Base-by-base conservation (phyloP, 1,139 yeast genomes). In the Blastobotrys persicus region DNA sequence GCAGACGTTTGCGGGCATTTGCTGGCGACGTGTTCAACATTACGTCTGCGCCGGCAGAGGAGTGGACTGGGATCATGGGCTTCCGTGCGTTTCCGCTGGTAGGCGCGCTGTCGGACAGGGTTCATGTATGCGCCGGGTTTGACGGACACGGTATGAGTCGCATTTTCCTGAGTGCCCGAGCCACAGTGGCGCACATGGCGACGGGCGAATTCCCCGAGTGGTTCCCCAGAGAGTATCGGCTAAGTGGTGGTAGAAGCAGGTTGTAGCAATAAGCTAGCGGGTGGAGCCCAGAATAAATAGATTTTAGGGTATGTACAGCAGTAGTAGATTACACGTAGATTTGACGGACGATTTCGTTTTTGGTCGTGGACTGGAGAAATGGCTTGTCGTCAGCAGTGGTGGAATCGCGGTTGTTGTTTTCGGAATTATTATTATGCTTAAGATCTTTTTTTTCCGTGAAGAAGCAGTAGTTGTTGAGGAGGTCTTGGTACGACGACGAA, bases 401-500 rank as follows among this genome's bases (percentile, higher is more conserved):
- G 38, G 3, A 12, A 28, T n/a, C 28, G 41, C 19, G 11, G 19
- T 19, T 19, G 18, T 6, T 31, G 26, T n/a, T n/a, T n/a, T n/a
- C n/a, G n/a, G n/a, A n/a, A n/a, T n/a, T n/a, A n/a, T n/a, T n/a
- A n/a, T 32, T 33, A 16, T 41, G 43, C 34, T 17, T 40, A 13
- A 40, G 34, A 31, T 40, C 42, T 19, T 40, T 26, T 23, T 28
- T 43, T 17, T 56, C 60, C 46, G 71, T 63, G 61, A 73, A 85
- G 61, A 87, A 87, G 63, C 95, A 87, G 66, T 83, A 87, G 50
- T 81, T 80, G 54, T 85, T 83, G 55, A 87, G 70, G 40, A 87
- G 69, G 55, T 83, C 85, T 61, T 81, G 80, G 64, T 87, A 87
- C 0, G 83, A 74, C 53, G 78, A 74, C 4, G 88, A 78, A 60